Base-by-base conservation (phyloP, 331 rosid genomes). In the Stylosanthes scabra region DNA sequence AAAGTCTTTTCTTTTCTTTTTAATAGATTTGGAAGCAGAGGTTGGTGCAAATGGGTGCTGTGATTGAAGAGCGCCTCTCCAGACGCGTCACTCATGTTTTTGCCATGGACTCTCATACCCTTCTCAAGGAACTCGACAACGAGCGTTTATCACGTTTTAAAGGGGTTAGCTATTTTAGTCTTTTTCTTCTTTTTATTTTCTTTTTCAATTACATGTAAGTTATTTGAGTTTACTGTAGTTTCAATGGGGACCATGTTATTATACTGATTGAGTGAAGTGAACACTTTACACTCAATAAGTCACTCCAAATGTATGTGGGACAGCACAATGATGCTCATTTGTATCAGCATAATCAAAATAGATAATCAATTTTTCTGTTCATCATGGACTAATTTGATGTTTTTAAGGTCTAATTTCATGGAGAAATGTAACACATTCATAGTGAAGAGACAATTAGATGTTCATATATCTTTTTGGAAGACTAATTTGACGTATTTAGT, bases 21-120 rank as follows among this genome's bases (percentile, higher is more conserved):
- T 29, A 6, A 42, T 34, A 93, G 97, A 88, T 93, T 83, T 93
- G 97, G 98, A 89, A 88, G 93, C 90, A 86, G 85, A 86, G 88
- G 71, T 81, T 93, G 84, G 78, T 68, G 66, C 95, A 88, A 81
- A 91, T 82, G 91, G 98, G 96, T 52, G 98, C 88, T 68, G 70
- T 52, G 2, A 66, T 85, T 9, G 96, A 88, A 63, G 95, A 94
- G 13, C 84, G 84, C 12, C 41, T 89, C 3, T 78, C 89, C 63
- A 82, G 86, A 81, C 65, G 74, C 63, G 93, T 89, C 76, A 88
- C 93, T 74, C 91, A 94, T 74, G 78, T 94, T 61, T 87, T 91
- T 31, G 82, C 97, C 11, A 40, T 86, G 57, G 80, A 86, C 73
- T 71, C 82, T 20, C 80, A 68, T 34, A 67, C 88, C 15, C 88